Evolutionary conservation across 2,329 filamentous ascomycete genomes (phyloP).

Genomic region (Iodosphaeria phyllophila): DNA sequence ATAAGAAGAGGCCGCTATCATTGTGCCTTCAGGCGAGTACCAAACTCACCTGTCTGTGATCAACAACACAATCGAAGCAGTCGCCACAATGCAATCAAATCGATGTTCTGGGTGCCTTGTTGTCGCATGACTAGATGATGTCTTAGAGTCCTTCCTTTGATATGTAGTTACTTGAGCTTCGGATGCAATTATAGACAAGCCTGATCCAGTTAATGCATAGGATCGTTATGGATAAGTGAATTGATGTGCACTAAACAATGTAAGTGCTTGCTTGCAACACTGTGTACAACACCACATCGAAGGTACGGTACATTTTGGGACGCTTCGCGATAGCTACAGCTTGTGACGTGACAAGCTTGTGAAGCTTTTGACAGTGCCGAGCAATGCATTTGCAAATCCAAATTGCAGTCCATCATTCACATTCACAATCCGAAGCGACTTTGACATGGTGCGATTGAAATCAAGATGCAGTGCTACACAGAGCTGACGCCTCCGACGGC

Average conservation of each 20-base stretch:
- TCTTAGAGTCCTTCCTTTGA: too few species aligned
- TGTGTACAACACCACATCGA: too few species aligned
- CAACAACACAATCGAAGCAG: too few species aligned
- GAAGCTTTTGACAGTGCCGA: neutral
- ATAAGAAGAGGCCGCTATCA: neutral
- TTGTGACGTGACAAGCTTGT: neutral
- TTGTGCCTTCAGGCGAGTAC: too few species aligned
- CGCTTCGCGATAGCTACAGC: constrained; percentile 1
- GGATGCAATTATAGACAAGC: too few species aligned
- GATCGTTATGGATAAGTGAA: too few species aligned
- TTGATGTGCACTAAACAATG: too few species aligned
- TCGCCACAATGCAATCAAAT: too few species aligned
- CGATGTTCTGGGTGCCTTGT: neutral
- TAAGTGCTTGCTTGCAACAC: neutral
- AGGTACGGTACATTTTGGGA: neutral
- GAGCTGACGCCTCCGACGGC: constrained; percentile 89
- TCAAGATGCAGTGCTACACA: constrained; percentile 85
- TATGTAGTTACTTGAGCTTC: too few species aligned
- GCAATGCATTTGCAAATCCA: constrained; percentile 1
- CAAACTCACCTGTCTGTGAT: too few species aligned
- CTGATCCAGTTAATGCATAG: too few species aligned
- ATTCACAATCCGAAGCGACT: constrained; percentile 1
- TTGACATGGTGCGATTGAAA: constrained; percentile 11
- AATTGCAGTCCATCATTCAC: constrained; percentile 1
- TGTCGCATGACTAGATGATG: too few species aligned